A percentile compares a stretch with the other conserved stretches of the same genome.
These are phyloP conservation scores for Helicostylum pulchrum DNA, from an alignment of 192 early-diverging fungal species.

Conservation along the genomic window DNA sequence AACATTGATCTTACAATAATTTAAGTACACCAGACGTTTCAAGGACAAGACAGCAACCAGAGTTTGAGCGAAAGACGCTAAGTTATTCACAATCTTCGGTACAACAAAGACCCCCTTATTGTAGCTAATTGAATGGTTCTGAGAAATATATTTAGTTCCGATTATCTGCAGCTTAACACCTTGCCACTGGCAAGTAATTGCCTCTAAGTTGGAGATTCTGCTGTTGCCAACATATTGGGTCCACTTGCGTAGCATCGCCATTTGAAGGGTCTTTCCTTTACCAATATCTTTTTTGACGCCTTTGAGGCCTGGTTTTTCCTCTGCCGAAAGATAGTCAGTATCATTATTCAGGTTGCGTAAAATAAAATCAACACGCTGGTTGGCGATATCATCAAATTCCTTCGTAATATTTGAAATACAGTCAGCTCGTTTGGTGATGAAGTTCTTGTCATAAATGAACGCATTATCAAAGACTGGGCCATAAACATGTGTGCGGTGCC, in stretches of 20 bases:
- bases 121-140: background rate
- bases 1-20: background rate
- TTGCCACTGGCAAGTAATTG: background rate
- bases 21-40: slow-evolving; percentile 1
- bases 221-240: slow-evolving; percentile 1
- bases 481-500: background rate
- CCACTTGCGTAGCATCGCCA: background rate
- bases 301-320: slow-evolving; percentile 10
- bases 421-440: background rate
- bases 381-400: background rate
- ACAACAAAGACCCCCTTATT: slow-evolving; percentile 2
- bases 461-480: background rate
- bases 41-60: background rate
- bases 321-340: background rate
- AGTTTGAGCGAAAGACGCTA: background rate
- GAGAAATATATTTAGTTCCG: background rate
- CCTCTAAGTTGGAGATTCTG: background rate
- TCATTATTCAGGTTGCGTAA: background rate
- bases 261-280: slow-evolving; percentile 1
- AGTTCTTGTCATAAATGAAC: background rate
- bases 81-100: background rate
- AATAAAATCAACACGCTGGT: slow-evolving; percentile 4
- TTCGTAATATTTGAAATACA: background rate
- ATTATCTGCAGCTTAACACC: background rate
- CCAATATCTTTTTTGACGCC: background rate